Conservation (phyloP, 208 protist genomes). For the Crithidia brevicula region DNA sequence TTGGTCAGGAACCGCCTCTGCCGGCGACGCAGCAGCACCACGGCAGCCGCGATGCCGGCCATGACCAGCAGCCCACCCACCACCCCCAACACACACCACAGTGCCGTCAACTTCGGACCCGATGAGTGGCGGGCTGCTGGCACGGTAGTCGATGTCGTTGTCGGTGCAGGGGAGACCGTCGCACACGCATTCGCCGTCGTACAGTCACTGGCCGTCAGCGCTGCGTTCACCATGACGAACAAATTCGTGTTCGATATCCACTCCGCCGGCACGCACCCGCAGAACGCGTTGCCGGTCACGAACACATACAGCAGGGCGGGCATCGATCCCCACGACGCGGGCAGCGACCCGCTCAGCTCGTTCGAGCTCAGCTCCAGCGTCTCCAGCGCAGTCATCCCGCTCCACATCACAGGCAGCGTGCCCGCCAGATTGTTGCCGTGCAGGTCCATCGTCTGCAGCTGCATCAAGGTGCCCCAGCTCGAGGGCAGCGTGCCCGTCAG, state of each 20-base stretch:
- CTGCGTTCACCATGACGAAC: neutral
- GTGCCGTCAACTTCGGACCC: neutral
- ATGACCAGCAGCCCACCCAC: neutral
- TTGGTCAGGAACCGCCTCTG: too few relatives aligned
- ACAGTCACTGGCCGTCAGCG: neutral
- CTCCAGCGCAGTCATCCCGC: neutral
- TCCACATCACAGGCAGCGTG: constrained; percentile 1
- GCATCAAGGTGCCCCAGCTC: neutral
- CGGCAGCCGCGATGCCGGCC: too few relatives aligned
- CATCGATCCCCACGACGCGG: neutral
- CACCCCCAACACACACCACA: constrained; percentile 2
- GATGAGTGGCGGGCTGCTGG: too few relatives aligned
- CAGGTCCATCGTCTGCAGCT: neutral
- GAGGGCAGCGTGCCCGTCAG: neutral
- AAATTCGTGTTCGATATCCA: neutral
- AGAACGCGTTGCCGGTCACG: neutral
- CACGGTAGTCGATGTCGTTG: too few relatives aligned
- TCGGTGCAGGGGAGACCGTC: too few relatives aligned
- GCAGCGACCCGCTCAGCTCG: neutral
- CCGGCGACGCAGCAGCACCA: too few relatives aligned
- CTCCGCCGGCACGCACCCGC: neutral
- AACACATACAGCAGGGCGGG: too few relatives aligned
- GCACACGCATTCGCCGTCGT: neutral
- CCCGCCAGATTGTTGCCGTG: neutral
- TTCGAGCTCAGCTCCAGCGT: neutral